These are phyloP conservation scores for Annulohypoxylon stygium DNA, from an alignment of 495 filamentous ascomycete genomes.

Conservation along the genomic window DNA sequence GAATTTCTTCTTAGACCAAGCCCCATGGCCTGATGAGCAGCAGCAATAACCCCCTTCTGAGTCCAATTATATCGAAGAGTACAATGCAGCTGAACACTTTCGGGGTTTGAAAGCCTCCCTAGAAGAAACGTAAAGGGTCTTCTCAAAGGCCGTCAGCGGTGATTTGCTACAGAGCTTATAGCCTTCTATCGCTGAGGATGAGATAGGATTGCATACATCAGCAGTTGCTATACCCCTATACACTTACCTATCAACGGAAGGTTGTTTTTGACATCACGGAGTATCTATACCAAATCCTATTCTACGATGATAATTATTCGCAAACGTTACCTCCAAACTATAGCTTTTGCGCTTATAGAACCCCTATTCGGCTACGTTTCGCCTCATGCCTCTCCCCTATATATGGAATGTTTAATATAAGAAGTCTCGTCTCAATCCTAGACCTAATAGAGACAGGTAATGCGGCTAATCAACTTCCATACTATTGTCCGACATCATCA, in stretches of 20 bases:
- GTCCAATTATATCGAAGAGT: constrained; percentile 9
- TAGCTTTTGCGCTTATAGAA: not conserved
- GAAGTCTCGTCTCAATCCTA: not conserved
- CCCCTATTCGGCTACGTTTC: not conserved
- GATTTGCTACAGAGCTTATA: not conserved
- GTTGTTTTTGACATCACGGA: not conserved
- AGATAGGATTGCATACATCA: not conserved
- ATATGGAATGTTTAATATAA: not conserved
- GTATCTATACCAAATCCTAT: constrained; percentile 1
- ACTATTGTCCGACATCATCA: not conserved
- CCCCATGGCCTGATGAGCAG: not conserved
- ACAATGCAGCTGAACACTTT: not conserved
- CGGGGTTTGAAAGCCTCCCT: not conserved
- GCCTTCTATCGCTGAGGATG: not conserved
- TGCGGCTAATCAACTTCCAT: not conserved
- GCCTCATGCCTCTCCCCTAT: not conserved
- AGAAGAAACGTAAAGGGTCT: not conserved
- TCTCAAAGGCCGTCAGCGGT: not conserved
- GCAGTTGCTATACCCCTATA: not conserved
- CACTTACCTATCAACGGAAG: not conserved
- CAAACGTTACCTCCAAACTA: not conserved
- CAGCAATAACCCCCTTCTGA: constrained; percentile 1
- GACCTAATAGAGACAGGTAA: not conserved
- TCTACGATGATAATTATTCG: not conserved
- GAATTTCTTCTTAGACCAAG: constrained; percentile 19